phyloP scores from a whole-genome alignment of 1,139 yeast species.

The Geotrichum europaeum region DNA sequence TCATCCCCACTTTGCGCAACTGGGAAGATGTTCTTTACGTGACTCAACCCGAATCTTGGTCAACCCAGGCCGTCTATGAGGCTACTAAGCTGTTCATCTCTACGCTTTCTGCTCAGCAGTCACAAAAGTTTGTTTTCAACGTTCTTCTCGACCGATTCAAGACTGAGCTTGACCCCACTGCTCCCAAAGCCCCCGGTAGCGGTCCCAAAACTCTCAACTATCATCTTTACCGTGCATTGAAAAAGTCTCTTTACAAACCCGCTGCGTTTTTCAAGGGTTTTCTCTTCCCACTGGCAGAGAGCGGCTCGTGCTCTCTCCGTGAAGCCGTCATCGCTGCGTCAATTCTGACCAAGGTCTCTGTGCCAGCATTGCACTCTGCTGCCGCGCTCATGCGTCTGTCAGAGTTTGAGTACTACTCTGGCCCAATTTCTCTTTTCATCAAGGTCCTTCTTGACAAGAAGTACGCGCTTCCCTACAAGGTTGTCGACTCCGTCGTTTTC shows the following conservation, averaged over 20 bases:
- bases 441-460: constrained; percentile 86
- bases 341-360: constrained; percentile 78
- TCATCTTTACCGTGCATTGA: constrained; percentile 84
- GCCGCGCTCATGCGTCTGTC: constrained; percentile 85
- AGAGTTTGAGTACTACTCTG: constrained; percentile 69
- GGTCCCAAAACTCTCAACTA: constrained; percentile 51
- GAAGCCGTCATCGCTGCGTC: constrained; percentile 97
- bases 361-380: constrained; percentile 92
- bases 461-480: constrained; percentile 94
- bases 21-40: constrained; percentile 95
- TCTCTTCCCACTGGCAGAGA: constrained; percentile 74
- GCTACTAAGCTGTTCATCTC: constrained; percentile 93
- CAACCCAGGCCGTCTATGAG: constrained; percentile 93
- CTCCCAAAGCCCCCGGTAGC: constrained; percentile 11
- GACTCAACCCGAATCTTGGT: constrained; percentile 89
- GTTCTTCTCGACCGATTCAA: constrained; percentile 83
- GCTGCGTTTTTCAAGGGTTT: constrained; percentile 97
- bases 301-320: constrained; percentile 64
- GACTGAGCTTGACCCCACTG: constrained; percentile 66
- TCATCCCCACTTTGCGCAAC: constrained; percentile 82
- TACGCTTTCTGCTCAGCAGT: constrained; percentile 77
- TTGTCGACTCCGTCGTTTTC: constrained; percentile 90
- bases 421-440: constrained; percentile 86
- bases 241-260: constrained; percentile 91
- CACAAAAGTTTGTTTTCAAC: constrained; percentile 71